A percentile compares a stretch with the other conserved stretches of the same genome.
Evolutionary conservation across 139 green algal genomes (phyloP).

Genomic region (Nannochloris sp.): DNA sequence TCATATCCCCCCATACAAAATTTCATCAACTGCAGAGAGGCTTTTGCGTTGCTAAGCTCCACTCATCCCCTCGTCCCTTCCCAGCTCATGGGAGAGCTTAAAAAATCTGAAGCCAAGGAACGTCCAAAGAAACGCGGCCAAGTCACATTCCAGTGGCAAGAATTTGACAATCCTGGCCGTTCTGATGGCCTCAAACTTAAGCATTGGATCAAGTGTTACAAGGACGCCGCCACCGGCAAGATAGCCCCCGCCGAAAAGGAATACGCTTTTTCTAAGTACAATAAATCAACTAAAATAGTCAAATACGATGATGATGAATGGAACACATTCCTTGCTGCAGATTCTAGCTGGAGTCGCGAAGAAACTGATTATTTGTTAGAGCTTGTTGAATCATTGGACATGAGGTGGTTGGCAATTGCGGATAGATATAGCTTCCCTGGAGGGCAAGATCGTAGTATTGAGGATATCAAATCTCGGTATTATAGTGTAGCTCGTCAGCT

Average conservation of each 20-base stretch:
- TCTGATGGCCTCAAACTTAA: slow-evolving; percentile 62
- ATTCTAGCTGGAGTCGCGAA: slow-evolving; percentile 56
- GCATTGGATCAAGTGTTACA: slow-evolving; percentile 84
- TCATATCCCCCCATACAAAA: no score
- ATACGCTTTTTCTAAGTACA: slow-evolving; percentile 86
- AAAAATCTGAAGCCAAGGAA: not conserved
- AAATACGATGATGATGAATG: slow-evolving; percentile 73
- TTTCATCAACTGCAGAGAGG: slow-evolving; percentile 68
- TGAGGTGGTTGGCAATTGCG: slow-evolving; percentile 72
- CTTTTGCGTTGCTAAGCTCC: slow-evolving; percentile 76
- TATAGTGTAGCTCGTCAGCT: slow-evolving; percentile 72
- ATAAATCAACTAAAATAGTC: slow-evolving; percentile 57
- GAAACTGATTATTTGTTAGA: slow-evolving; percentile 89
- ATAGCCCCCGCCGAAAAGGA: slow-evolving; percentile 53
- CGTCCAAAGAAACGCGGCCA: not conserved
- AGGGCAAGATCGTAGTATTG: slow-evolving; percentile 44
- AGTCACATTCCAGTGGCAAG: slow-evolving; percentile 51
- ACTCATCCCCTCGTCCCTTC: slow-evolving; percentile 75
- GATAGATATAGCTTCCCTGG: slow-evolving; percentile 72
- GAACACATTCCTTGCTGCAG: slow-evolving; percentile 37
- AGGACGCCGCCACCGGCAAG: slow-evolving; percentile 49
- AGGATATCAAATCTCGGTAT: slow-evolving; percentile 88
- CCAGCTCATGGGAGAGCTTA: slow-evolving; percentile 44
- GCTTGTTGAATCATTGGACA: slow-evolving; percentile 61
- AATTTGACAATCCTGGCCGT: slow-evolving; percentile 70